These are phyloP conservation scores for Cordia subcordata DNA, from an alignment of 257 asterid species.

Conservation along the genomic window DNA sequence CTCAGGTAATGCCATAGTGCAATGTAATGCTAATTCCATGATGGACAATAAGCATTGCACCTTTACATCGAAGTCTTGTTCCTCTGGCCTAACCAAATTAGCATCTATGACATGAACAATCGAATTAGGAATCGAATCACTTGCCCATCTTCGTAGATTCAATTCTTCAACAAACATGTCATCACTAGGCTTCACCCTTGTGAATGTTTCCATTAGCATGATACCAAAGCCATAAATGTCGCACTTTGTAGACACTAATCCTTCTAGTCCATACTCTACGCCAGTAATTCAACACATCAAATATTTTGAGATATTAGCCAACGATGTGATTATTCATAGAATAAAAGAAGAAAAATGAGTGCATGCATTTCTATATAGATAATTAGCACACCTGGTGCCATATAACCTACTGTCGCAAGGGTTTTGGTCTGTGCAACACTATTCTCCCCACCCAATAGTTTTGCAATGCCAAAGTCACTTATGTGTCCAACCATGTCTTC, in stretches of 20 bases:
- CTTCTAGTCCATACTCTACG: background rate
- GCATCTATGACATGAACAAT: background rate
- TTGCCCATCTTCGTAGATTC: background rate
- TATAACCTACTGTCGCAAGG: conserved; percentile 20
- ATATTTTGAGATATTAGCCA: background rate
- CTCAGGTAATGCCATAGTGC: background rate
- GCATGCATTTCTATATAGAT: background rate
- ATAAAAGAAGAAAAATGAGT: background rate
- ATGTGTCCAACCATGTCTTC: conserved; percentile 13
- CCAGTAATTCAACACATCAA: background rate
- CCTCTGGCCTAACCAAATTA: background rate
- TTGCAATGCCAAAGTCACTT: conserved; percentile 27
- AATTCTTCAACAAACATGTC: background rate
- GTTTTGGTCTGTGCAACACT: background rate
- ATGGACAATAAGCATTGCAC: background rate
- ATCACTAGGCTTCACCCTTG: background rate
- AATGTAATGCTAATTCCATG: background rate
- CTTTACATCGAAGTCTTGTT: too few species aligned
- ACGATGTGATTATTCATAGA: background rate
- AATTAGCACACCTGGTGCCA: background rate
- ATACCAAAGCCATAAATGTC: background rate
- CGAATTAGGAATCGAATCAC: background rate
- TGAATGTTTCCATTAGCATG: background rate
- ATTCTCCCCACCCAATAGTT: background rate
- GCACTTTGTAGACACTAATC: background rate